A percentile compares a stretch with the other conserved stretches of the same genome.
Evolutionary conservation across 169 alveolate genomes (phyloP).

Genomic region (Plasmodium berghei): DNA sequence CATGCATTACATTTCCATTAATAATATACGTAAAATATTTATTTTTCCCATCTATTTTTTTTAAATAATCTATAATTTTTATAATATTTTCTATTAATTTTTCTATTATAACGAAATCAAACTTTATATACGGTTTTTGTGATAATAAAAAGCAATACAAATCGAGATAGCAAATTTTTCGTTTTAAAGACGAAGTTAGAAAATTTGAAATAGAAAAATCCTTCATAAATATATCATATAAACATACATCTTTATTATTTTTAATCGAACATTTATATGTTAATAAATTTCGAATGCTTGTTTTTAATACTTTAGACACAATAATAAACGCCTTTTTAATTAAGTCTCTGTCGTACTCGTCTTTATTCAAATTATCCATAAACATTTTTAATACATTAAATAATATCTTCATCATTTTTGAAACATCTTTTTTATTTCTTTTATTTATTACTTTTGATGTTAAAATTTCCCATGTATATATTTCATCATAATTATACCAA

Average conservation of each 20-base stretch:
- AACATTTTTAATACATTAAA: constrained; percentile 45
- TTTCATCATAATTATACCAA: constrained; percentile 65
- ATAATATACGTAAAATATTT: constrained; percentile 7
- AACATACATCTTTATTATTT: constrained; percentile 10
- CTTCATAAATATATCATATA: constrained; percentile 23
- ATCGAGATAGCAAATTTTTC: constrained; percentile 47
- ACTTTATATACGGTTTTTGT: constrained; percentile 23
- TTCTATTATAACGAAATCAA: constrained; percentile 9
- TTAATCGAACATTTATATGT: constrained; percentile 11
- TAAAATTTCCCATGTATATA: constrained; percentile 61
- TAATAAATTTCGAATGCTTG: constrained; percentile 43
- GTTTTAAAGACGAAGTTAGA: constrained; percentile 23
- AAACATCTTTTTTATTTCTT: constrained; percentile 43
- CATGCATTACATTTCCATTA: constrained; percentile 12
- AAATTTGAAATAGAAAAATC: constrained; percentile 44
- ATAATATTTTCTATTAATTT: constrained; percentile 28
- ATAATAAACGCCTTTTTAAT: constrained; percentile 59
- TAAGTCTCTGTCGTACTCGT: constrained; percentile 28
- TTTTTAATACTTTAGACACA: constrained; percentile 40
- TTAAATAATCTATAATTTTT: constrained; percentile 27
- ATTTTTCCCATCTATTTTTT: constrained; percentile 31
- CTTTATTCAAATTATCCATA: constrained; percentile 34
- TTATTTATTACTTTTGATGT: constrained; percentile 25
- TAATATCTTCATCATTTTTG: constrained; percentile 38
- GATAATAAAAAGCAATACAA: constrained; percentile 52